Conservation (phyloP, 2,329 filamentous ascomycete species). For the Colletotrichum filicis region DNA sequence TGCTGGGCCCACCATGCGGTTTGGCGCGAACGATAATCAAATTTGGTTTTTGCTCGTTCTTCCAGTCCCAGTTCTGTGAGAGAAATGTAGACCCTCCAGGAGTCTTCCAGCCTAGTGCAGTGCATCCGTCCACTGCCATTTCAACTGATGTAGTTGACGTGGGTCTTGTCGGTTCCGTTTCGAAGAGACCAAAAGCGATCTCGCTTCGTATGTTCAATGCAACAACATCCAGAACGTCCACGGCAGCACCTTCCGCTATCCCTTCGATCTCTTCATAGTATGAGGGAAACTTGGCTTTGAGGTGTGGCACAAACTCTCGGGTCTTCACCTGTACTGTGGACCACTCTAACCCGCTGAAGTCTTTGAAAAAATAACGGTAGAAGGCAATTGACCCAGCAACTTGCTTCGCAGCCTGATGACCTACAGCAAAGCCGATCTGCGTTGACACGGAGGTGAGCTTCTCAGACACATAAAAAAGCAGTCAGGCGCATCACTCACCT, state of each 20-base stretch:
- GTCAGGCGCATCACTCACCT: not conserved
- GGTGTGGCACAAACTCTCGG: not conserved
- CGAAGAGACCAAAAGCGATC: not conserved
- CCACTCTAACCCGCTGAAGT: not conserved
- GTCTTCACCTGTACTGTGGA: not conserved
- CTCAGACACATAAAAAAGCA: not conserved
- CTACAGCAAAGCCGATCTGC: not conserved
- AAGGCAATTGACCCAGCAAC: not conserved
- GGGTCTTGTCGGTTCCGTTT: not conserved
- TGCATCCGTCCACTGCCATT: not conserved
- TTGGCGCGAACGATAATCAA: not conserved
- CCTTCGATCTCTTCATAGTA: not conserved
- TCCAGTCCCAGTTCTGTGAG: not conserved
- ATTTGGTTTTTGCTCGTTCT: not conserved
- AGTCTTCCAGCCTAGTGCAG: not conserved
- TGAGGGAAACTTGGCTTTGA: not conserved
- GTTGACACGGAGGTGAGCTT: not conserved
- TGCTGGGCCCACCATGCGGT: not conserved
- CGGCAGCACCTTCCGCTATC: not conserved
- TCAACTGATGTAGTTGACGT: not conserved
- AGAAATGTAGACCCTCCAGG: not conserved
- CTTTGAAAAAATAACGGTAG: not conserved
- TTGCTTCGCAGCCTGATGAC: not conserved
- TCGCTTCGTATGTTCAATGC: not conserved
- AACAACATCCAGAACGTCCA: not conserved